Conservation (phyloP, 345 rosid genomes). For the Turnera subulata region DNA sequence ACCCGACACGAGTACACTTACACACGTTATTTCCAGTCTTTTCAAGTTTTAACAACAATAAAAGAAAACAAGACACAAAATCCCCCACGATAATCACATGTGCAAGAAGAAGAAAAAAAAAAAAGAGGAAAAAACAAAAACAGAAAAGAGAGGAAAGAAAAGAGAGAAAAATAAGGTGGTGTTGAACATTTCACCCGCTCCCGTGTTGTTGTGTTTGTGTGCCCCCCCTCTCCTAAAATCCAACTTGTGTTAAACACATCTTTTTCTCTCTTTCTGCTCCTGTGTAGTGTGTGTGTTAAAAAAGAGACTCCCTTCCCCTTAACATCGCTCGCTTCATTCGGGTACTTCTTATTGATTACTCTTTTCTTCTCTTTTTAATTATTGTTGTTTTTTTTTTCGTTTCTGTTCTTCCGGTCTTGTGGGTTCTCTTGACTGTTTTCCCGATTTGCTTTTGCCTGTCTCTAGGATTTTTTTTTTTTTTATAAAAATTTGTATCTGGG, state of each 20-base stretch:
- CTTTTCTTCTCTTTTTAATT: too few relatives aligned
- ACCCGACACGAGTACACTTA: too few relatives aligned
- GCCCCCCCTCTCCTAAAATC: background rate
- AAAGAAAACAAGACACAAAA: background rate
- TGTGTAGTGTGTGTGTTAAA: background rate
- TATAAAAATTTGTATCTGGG: too few relatives aligned
- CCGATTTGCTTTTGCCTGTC: too few relatives aligned
- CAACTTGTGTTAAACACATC: background rate
- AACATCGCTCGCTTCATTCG: too few relatives aligned
- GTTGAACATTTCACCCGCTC: constrained; percentile 15
- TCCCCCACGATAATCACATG: constrained; percentile 8
- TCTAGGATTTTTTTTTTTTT: too few relatives aligned
- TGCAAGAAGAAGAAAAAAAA: background rate
- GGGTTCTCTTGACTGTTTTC: too few relatives aligned
- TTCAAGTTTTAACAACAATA: too few relatives aligned
- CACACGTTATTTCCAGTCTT: background rate
- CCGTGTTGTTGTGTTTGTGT: background rate
- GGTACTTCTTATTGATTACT: too few relatives aligned
- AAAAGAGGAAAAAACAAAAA: constrained; percentile 6
- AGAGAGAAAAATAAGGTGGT: background rate
- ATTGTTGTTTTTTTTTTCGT: too few relatives aligned
- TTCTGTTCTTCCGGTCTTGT: too few relatives aligned
- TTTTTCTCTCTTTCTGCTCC: background rate
- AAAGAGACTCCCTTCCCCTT: too few relatives aligned
- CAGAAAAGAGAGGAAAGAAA: constrained; percentile 1